Conservation (phyloP, 2,329 filamentous ascomycete species). For the Cladophialophora exuberans region DNA sequence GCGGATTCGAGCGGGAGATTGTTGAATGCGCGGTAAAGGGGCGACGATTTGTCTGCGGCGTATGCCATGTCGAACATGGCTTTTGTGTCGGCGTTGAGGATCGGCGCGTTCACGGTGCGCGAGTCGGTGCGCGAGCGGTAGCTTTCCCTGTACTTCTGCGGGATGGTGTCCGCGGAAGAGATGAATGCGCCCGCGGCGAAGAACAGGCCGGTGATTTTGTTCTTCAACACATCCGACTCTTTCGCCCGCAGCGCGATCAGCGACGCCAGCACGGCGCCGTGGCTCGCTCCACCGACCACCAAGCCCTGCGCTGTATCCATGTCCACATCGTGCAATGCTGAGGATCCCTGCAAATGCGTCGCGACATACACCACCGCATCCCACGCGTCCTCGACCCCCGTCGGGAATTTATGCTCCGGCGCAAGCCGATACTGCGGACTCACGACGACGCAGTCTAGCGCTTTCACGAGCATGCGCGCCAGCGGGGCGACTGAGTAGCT, state of each 20-base stretch:
- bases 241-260: slow-evolving; percentile 44
- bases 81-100: slow-evolving; percentile 35
- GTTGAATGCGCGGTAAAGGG: slow-evolving; percentile 12
- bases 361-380: slow-evolving; percentile 51
- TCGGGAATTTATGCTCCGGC: slow-evolving; percentile 52
- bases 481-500: slow-evolving; percentile 27
- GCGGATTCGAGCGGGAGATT: slow-evolving; percentile 28
- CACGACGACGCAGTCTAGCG: slow-evolving; percentile 31
- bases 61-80: slow-evolving; percentile 26
- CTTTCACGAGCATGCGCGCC: slow-evolving; percentile 23
- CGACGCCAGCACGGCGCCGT: slow-evolving; percentile 47
- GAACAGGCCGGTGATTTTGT: slow-evolving; percentile 51
- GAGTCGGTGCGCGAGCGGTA: slow-evolving; percentile 50
- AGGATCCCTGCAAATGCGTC: too few species aligned
- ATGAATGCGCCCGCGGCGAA: slow-evolving; percentile 38
- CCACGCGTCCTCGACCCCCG: slow-evolving; percentile 47
- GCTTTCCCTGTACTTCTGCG: slow-evolving; percentile 42
- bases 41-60: slow-evolving; percentile 4
- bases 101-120: slow-evolving; percentile 37
- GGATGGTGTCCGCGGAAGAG: slow-evolving; percentile 36
- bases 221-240: slow-evolving; percentile 43
- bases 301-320: slow-evolving; percentile 47
- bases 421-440: slow-evolving; percentile 42
- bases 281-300: slow-evolving; percentile 52
- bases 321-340: slow-evolving; percentile 42